Percentiles rank a stretch among this genome's conserved stretches.
phyloP scores from a whole-genome alignment of 495 filamentous ascomycete genomes.

The Xylaria nigripes region DNA sequence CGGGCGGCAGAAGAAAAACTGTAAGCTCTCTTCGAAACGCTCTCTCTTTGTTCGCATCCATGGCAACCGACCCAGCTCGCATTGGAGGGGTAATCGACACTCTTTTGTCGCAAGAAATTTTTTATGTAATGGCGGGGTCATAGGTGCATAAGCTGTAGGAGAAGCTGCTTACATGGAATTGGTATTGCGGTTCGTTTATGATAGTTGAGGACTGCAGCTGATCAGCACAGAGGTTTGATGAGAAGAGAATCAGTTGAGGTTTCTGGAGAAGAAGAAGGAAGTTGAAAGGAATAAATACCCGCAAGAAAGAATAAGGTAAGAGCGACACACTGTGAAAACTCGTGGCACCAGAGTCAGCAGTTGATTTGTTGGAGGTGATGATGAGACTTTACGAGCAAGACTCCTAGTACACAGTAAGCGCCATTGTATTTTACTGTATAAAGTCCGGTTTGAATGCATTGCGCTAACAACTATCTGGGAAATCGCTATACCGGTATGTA shows the following conservation, averaged over 20 bases:
- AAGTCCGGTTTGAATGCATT: too few species aligned
- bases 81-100: constrained; percentile 7
- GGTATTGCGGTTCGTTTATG: neutral
- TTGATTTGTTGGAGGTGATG: constrained; percentile 25
- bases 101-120: constrained; percentile 9
- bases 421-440: neutral
- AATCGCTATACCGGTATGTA: too few species aligned
- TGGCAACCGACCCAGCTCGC: neutral
- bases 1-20: neutral
- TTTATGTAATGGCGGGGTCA: constrained; percentile 12
- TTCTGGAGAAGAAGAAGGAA: constrained; percentile 1
- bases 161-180: constrained; percentile 10
- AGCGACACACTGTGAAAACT: constrained; percentile 10
- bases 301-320: constrained; percentile 3
- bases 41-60: neutral
- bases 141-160: neutral
- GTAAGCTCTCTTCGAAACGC: neutral
- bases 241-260: neutral
- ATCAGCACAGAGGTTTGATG: neutral
- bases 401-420: constrained; percentile 6
- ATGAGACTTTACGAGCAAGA: constrained; percentile 27
- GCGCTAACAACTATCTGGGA: too few species aligned
- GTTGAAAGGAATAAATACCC: constrained; percentile 7
- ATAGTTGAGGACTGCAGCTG: neutral
- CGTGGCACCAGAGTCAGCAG: constrained; percentile 16